phyloP scores from a whole-genome alignment of 305 asterid genomes.

The Fraxinus greggii region DNA sequence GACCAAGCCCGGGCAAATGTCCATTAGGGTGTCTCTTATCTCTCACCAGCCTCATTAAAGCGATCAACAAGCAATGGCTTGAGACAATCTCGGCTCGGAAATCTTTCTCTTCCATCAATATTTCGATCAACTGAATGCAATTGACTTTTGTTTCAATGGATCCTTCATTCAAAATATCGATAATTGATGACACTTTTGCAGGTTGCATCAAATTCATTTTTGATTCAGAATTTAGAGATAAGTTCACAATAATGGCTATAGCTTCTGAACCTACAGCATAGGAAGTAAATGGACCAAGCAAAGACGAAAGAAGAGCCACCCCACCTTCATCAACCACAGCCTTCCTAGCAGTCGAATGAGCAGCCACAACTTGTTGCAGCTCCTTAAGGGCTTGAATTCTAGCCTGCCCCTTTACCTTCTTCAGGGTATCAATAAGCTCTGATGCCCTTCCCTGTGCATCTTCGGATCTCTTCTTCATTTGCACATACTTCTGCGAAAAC shows the following conservation, averaged over 20 bases:
- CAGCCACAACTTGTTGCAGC: constrained; percentile 36
- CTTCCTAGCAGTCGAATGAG: constrained; percentile 47
- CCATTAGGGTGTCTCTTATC: constrained; percentile 50
- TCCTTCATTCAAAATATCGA: constrained; percentile 52
- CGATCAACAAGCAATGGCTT: constrained; percentile 56
- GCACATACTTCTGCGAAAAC: constrained; percentile 54
- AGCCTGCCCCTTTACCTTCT: constrained; percentile 51
- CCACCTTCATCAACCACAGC: constrained; percentile 56
- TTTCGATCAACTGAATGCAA: constrained; percentile 41
- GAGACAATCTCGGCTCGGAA: constrained; percentile 42
- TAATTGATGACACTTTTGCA: constrained; percentile 43
- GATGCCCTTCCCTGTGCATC: constrained; percentile 52
- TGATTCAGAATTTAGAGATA: constrained; percentile 36
- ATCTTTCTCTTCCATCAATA: constrained; percentile 50
- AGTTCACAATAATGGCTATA: constrained; percentile 46
- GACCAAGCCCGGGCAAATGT: constrained; percentile 44
- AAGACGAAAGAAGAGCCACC: constrained; percentile 37
- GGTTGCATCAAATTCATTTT: constrained; percentile 55
- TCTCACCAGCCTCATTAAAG: constrained; percentile 56
- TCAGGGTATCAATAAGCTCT: constrained; percentile 44
- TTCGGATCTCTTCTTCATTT: constrained; percentile 50
- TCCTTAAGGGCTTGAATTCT: constrained; percentile 52
- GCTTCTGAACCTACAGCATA: constrained; percentile 62
- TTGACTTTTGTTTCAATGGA: constrained; percentile 51
- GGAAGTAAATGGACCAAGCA: constrained; percentile 62